A percentile compares a stretch with the other conserved stretches of the same genome.
phyloP scores from a whole-genome alignment of 192 early-diverging fungal genomes.

The Coemansia reversa region DNA sequence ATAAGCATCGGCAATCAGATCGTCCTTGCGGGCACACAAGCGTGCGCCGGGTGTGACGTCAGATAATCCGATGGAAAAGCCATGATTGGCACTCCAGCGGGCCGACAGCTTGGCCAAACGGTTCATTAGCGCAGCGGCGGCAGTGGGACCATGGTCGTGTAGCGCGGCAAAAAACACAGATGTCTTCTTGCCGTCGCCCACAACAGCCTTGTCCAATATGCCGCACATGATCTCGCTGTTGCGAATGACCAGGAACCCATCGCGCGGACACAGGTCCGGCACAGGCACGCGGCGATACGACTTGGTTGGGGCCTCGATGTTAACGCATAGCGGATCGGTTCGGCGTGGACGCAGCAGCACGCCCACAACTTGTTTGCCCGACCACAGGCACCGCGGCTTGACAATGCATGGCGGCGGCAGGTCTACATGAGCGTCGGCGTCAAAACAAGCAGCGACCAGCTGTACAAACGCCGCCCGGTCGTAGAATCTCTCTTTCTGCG shows the following conservation, averaged over 20 bases:
- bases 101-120: slow-evolving; percentile 90
- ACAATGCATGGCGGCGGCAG: slow-evolving; percentile 89
- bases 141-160: slow-evolving; percentile 84
- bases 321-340: slow-evolving; percentile 48
- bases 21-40: slow-evolving; percentile 76
- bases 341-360: slow-evolving; percentile 79
- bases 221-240: slow-evolving; percentile 97
- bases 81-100: slow-evolving; percentile 86
- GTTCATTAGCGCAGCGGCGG: slow-evolving; percentile 93
- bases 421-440: slow-evolving; percentile 80
- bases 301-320: slow-evolving; percentile 87
- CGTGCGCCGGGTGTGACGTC: slow-evolving; percentile 90
- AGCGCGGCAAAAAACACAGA: slow-evolving; percentile 92
- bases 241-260: slow-evolving; percentile 86
- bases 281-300: slow-evolving; percentile 61
- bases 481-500: slow-evolving; percentile 93
- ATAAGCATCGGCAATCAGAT: slow-evolving; percentile 78
- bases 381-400: slow-evolving; percentile 92
- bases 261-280: slow-evolving; percentile 81
- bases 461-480: slow-evolving; percentile 90
- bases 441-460: slow-evolving; percentile 89
- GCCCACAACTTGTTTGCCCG: slow-evolving; percentile 94
- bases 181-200: slow-evolving; percentile 96
- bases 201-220: slow-evolving; percentile 88
- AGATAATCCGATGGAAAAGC: slow-evolving; percentile 98